Evolutionary conservation across 1,284 basidiomycete genomes (phyloP).

Genomic region (Fomitopsis pinicola): DNA sequence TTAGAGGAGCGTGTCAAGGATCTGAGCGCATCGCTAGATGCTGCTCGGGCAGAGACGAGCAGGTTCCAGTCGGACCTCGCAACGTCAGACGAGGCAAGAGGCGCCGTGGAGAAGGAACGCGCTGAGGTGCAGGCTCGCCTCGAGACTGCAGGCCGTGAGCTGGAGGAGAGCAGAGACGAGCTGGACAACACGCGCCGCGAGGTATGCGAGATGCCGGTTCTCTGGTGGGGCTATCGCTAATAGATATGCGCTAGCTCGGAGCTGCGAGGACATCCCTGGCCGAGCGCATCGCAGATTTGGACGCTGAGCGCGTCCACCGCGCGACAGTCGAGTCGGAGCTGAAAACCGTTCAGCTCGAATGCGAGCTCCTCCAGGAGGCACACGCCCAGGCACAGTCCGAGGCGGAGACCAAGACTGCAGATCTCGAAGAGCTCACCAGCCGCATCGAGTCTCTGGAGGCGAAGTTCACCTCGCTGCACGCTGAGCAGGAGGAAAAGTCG

Average conservation of each 20-base stretch:
- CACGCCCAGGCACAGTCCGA: background rate
- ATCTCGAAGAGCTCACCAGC: background rate
- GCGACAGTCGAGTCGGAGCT: background rate
- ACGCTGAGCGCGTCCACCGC: background rate
- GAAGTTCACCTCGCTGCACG: background rate
- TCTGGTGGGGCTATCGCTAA: background rate
- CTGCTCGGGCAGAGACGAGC: background rate
- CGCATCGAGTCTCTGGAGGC: background rate
- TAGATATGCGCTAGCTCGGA: background rate
- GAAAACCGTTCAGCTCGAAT: background rate
- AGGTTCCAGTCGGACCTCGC: background rate
- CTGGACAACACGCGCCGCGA: background rate
- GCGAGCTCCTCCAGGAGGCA: background rate
- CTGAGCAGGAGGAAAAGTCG: slow-evolving; percentile 3
- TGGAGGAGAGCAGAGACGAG: background rate
- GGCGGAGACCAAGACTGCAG: background rate
- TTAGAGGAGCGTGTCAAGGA: background rate
- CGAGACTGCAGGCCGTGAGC: background rate
- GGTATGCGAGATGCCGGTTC: background rate
- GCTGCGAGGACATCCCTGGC: background rate
- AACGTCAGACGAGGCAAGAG: background rate
- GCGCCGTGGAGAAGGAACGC: background rate
- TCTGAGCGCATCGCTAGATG: background rate
- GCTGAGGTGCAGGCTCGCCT: background rate
- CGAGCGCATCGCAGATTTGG: background rate